Percentiles rank a stretch among this genome's conserved stretches.
Conservation (phyloP, 495 filamentous ascomycete species). For the Neurospora tetraspora region DNA sequence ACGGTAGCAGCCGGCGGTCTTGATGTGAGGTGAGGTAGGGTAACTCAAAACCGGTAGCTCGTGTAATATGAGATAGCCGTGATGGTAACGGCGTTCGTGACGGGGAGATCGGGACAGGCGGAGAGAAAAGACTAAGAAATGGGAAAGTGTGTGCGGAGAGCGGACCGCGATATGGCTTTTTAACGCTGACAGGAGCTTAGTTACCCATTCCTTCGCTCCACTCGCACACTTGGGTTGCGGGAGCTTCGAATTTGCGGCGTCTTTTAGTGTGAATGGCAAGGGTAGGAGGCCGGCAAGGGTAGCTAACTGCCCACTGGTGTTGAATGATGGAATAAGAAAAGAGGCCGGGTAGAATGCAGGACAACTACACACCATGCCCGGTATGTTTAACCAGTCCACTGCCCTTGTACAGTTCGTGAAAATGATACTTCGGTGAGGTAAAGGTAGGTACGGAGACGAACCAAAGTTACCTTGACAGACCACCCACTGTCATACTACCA, state of each 20-base stretch:
- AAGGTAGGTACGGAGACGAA: background rate
- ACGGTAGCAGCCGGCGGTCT: background rate
- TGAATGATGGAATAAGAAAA: background rate
- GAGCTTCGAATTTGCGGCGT: background rate
- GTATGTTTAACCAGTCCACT: background rate
- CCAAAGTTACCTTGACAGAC: background rate
- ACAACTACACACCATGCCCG: background rate
- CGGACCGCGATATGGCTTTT: background rate
- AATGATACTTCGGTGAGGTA: background rate
- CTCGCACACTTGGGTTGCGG: background rate
- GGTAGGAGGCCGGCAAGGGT: background rate
- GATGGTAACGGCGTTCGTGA: background rate
- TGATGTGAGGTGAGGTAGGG: background rate
- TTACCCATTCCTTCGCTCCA: background rate
- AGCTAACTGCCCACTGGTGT: background rate
- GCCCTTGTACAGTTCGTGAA: background rate
- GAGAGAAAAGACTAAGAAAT: background rate
- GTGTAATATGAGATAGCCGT: background rate
- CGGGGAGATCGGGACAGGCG: background rate
- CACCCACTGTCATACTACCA: background rate
- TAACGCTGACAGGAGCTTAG: background rate
- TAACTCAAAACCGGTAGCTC: background rate
- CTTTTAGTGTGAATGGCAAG: background rate
- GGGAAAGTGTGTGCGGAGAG: background rate
- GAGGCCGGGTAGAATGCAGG: background rate